These are phyloP conservation scores for Aspergillus puulaauensis DNA, from an alignment of 2,329 filamentous ascomycete genomes.

Conservation along the genomic window DNA sequence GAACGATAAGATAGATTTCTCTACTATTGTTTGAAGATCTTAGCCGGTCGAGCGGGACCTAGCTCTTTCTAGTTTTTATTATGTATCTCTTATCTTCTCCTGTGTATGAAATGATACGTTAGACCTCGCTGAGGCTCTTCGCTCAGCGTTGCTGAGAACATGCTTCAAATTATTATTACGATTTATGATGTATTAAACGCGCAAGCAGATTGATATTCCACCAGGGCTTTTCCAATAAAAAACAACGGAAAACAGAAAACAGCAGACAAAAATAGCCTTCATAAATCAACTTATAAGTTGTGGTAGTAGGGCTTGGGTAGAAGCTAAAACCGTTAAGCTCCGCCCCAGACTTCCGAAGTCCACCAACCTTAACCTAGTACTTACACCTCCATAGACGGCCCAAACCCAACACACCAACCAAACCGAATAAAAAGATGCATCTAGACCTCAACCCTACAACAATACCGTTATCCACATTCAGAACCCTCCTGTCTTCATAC, in stretches of 20 bases:
- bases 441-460: conserved; percentile 23
- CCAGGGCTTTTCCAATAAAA: not conserved
- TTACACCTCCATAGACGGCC: no score
- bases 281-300: no score
- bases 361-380: not conserved
- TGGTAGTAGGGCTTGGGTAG: not conserved
- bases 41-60: not conserved
- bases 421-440: not conserved
- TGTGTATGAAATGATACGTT: conserved; percentile 16
- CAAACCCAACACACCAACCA: not conserved
- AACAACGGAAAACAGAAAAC: no score
- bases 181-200: not conserved
- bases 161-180: not conserved
- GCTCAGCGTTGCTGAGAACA: not conserved
- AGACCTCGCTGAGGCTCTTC: not conserved
- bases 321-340: not conserved
- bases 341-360: not conserved
- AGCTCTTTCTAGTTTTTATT: conserved; percentile 6
- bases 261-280: no score
- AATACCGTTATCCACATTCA: conserved; percentile 29
- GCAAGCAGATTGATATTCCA: not conserved
- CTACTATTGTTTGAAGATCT: conserved; percentile 10
- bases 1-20: conserved; percentile 19
- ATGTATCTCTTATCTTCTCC: conserved; percentile 12
- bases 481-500: conserved; percentile 27